Conservation (phyloP, 1,284 basidiomycete genomes). For the Microbotryum saponariae region DNA sequence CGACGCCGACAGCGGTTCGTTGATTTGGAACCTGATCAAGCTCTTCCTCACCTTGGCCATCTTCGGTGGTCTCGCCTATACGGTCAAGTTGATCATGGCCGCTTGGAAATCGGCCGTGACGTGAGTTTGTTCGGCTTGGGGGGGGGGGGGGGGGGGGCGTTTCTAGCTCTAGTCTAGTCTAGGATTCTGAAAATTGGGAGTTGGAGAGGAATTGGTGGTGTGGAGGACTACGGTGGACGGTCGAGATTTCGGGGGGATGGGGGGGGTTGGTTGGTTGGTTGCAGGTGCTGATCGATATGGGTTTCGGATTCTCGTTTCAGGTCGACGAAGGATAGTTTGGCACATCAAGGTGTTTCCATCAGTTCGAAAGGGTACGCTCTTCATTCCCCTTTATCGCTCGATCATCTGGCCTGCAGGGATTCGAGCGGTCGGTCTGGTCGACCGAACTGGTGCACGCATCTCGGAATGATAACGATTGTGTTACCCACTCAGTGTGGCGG, state of each 20-base stretch:
- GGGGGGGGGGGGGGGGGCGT: neutral
- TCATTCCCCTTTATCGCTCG: neutral
- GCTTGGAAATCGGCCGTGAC: slow-evolving; percentile 13
- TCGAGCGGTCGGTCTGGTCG: neutral
- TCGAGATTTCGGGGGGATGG: no score
- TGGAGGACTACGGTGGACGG: no score
- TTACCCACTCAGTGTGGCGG: slow-evolving; percentile 6
- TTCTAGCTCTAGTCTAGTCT: no score
- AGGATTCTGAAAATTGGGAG: no score
- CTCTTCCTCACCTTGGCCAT: slow-evolving; percentile 22
- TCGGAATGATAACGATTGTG: neutral
- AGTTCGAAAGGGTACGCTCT: slow-evolving; percentile 14
- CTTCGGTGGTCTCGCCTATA: slow-evolving; percentile 6
- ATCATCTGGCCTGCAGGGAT: no score
- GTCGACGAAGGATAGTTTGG: slow-evolving; percentile 15
- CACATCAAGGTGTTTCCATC: slow-evolving; percentile 18
- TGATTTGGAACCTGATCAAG: slow-evolving; percentile 16
- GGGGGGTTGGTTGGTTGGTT: no score
- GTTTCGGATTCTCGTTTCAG: neutral
- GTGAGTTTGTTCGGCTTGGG: neutral
- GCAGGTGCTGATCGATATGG: neutral
- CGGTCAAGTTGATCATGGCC: neutral
- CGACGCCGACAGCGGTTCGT: neutral
- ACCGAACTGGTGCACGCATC: neutral
- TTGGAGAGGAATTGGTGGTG: no score